Conservation (phyloP, 1,284 basidiomycete genomes). For the Papiliotrema fonsecae region DNA sequence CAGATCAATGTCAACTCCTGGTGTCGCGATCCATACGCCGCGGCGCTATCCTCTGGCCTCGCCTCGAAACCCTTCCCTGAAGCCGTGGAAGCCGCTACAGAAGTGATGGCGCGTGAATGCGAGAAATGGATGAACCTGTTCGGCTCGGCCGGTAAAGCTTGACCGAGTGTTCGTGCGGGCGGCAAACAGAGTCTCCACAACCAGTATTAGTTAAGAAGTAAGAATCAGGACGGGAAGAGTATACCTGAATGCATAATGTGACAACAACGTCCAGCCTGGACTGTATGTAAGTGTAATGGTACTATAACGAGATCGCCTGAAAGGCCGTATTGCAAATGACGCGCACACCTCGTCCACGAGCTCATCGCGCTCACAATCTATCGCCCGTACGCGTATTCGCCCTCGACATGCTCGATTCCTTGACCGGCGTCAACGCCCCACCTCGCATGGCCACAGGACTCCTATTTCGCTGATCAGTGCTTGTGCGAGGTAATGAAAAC, state of each 20-base stretch:
- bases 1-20: slow-evolving; percentile 50
- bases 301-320: too few species aligned
- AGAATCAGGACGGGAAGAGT: too few species aligned
- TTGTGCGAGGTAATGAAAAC: slow-evolving; percentile 4
- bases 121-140: slow-evolving; percentile 42
- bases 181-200: too few species aligned
- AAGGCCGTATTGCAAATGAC: too few species aligned
- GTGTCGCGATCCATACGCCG: slow-evolving; percentile 45
- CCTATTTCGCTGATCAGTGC: neutral
- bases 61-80: slow-evolving; percentile 43
- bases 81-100: slow-evolving; percentile 41
- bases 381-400: slow-evolving; percentile 11
- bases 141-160: slow-evolving; percentile 42
- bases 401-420: slow-evolving; percentile 15
- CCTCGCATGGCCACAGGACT: neutral
- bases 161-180: too few species aligned
- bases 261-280: too few species aligned
- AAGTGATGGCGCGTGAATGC: slow-evolving; percentile 36
- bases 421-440: slow-evolving; percentile 18
- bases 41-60: slow-evolving; percentile 30
- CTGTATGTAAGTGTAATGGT: too few species aligned
- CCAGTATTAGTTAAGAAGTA: too few species aligned
- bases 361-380: too few species aligned
- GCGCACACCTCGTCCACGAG: too few species aligned
- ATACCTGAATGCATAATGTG: too few species aligned